phyloP scores from a whole-genome alignment of 805 yeast species.

The Starmera quercuum region DNA sequence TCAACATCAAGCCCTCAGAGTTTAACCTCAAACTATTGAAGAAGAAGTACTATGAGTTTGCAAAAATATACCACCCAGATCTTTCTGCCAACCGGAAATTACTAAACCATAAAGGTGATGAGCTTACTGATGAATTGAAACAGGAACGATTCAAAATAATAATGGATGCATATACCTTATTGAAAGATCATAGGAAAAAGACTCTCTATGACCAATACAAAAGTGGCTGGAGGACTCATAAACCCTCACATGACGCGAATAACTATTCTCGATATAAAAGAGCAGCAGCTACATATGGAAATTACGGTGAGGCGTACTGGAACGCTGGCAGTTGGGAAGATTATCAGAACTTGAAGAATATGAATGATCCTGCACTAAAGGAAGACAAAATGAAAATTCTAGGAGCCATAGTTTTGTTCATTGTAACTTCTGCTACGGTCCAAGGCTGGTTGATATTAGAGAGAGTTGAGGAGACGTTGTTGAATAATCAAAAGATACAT shows the following conservation, averaged over 20 bases:
- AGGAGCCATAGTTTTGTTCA: slow-evolving; percentile 32
- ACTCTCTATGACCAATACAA: slow-evolving; percentile 38
- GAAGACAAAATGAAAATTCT: slow-evolving; percentile 34
- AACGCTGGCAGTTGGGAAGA: slow-evolving; percentile 63
- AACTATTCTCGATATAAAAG: slow-evolving; percentile 11
- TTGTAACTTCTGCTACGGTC: slow-evolving; percentile 29
- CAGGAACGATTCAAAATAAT: slow-evolving; percentile 38
- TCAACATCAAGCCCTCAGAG: slow-evolving; percentile 31
- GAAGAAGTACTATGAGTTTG: slow-evolving; percentile 46
- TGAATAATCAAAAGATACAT: slow-evolving; percentile 26
- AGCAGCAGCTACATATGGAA: slow-evolving; percentile 20
- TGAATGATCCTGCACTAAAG: slow-evolving; percentile 19
- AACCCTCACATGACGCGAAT: slow-evolving; percentile 17
- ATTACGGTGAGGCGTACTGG: slow-evolving; percentile 35
- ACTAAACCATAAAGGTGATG: slow-evolving; percentile 22
- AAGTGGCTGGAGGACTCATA: slow-evolving; percentile 36
- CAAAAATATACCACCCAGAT: slow-evolving; percentile 84
- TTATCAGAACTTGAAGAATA: slow-evolving; percentile 31
- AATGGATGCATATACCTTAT: slow-evolving; percentile 50
- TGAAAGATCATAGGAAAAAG: slow-evolving; percentile 37
- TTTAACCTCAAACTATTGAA: slow-evolving; percentile 35
- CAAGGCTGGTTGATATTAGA: slow-evolving; percentile 33
- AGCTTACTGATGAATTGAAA: slow-evolving; percentile 26
- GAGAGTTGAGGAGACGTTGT: slow-evolving; percentile 26
- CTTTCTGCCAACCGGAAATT: slow-evolving; percentile 21